Conservation (phyloP, 2,329 filamentous ascomycete genomes). For the Malbranchea zuffiana region DNA sequence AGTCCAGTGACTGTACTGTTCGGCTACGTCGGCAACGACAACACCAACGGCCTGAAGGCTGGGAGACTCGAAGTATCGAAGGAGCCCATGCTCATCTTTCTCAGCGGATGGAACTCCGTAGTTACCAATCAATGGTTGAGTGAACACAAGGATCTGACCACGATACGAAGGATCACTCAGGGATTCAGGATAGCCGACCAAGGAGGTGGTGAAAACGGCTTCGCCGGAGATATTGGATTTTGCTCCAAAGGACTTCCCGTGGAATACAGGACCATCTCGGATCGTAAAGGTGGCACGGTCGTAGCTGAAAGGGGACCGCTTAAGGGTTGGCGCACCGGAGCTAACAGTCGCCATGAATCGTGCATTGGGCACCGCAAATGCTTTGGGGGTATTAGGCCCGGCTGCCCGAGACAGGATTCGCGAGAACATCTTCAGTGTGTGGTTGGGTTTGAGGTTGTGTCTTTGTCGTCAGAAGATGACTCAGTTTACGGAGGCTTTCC, state of each 20-base stretch:
- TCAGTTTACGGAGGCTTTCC: constrained; percentile 56
- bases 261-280: constrained; percentile 89
- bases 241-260: constrained; percentile 91
- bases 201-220: constrained; percentile 95
- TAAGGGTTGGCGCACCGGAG: constrained; percentile 51
- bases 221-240: constrained; percentile 95
- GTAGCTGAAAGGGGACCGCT: constrained; percentile 56
- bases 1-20: constrained; percentile 97
- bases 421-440: constrained; percentile 40
- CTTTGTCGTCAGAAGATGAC: constrained; percentile 20
- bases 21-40: constrained; percentile 86
- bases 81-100: constrained; percentile 76
- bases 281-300: constrained; percentile 91
- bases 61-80: constrained; percentile 97
- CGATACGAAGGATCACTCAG: constrained; percentile 59
- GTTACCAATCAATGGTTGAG: constrained; percentile 94
- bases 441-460: constrained; percentile 15
- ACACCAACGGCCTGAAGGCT: constrained; percentile 95
- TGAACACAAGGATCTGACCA: constrained; percentile 92
- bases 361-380: constrained; percentile 23
- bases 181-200: constrained; percentile 94
- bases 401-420: constrained; percentile 41
- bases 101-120: constrained; percentile 85
- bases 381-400: constrained; percentile 33
- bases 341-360: constrained; percentile 54